Conservation (phyloP, 2,329 filamentous ascomycete species). For the Pyrenochaeta sp. region DNA sequence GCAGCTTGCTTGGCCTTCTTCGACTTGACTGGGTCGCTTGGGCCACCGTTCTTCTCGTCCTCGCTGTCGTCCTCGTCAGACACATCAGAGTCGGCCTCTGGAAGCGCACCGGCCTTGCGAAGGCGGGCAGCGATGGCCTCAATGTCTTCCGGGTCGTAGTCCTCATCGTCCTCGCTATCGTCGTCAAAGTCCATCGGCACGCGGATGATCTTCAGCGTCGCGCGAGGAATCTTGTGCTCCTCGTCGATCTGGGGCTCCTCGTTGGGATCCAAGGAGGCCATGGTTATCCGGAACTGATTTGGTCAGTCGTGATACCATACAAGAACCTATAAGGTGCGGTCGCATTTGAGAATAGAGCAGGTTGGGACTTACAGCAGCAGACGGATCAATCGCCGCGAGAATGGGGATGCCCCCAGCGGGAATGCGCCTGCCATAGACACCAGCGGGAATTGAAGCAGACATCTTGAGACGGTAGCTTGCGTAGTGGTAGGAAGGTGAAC, state of each 20-base stretch:
- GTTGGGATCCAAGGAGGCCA: constrained; percentile 96
- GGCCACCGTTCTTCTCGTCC: constrained; percentile 84
- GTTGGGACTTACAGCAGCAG: constrained; percentile 86
- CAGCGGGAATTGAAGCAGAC: constrained; percentile 64
- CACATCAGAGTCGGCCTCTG: constrained; percentile 47
- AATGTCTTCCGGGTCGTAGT: constrained; percentile 55
- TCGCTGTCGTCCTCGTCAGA: constrained; percentile 65
- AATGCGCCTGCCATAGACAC: constrained; percentile 91
- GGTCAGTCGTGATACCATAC: too few species aligned
- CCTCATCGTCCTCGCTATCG: constrained; percentile 63
- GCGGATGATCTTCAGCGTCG: constrained; percentile 92
- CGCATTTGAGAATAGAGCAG: neutral
- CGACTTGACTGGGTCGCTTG: constrained; percentile 88
- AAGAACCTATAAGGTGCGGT: neutral
- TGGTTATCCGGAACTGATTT: constrained; percentile 89
- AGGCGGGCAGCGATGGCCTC: constrained; percentile 50
- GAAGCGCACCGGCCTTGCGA: constrained; percentile 45
- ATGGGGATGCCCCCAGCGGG: constrained; percentile 84
- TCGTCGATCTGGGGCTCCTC: constrained; percentile 63
- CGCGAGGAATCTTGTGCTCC: constrained; percentile 66
- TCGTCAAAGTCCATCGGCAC: constrained; percentile 68
- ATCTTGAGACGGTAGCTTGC: constrained; percentile 37
- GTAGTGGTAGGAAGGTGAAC: too few species aligned
- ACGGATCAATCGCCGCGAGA: constrained; percentile 76
- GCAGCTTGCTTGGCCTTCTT: constrained; percentile 86